Evolutionary conservation across 2,329 filamentous ascomycete species (phyloP), one percentile per base, ranked within the genome.

Genomic region (Byssothecium circinans): DNA sequence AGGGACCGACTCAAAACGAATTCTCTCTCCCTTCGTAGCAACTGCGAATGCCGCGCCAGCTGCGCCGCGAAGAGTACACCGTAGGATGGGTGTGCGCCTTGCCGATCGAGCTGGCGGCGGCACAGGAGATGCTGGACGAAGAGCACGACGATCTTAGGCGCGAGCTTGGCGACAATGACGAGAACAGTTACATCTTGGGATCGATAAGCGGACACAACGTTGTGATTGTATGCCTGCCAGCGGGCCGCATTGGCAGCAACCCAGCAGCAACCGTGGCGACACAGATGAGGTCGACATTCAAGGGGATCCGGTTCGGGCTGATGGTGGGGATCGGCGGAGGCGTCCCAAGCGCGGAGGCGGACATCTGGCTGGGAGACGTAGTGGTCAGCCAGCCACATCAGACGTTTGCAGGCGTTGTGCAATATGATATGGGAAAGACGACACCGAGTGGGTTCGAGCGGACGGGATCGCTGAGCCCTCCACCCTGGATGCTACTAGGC

Each of bases 31-130:
- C 10, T 25, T 25, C 23, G 10, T 5, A 25, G 10, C 23, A 10
- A 18, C 23, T 18, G 23, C 32, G 27, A 12, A 57, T 57, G 49
- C 18, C 49, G 29, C 49, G n/a, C 38, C 46, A 22, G 14, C 49
- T 57, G 12, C 19, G 20, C 30, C 45, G 38, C 45, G 45, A 48
- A 10, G 54, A 50, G 32, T 72, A 69, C 38, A 62, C 57, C 2
- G 54, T 70, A 8, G 65, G 58, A 35, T 72, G 67, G 68, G 48
- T 72, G 7, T 65, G 65, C 45, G 67, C 66, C 1, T 53, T 73
- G 7, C 56, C 55, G 1, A 39, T 60, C 33, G 69, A 73, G 48
- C 58, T 64, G 32, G 56, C 64, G 5, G 68, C 64, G 0, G 59
- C 62, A 2, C 49, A 54, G 36, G 57, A 50, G 14, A 58, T 69